Evolutionary conservation across 345 rosid genomes (phyloP).

Genomic region (Salix suchowensis): DNA sequence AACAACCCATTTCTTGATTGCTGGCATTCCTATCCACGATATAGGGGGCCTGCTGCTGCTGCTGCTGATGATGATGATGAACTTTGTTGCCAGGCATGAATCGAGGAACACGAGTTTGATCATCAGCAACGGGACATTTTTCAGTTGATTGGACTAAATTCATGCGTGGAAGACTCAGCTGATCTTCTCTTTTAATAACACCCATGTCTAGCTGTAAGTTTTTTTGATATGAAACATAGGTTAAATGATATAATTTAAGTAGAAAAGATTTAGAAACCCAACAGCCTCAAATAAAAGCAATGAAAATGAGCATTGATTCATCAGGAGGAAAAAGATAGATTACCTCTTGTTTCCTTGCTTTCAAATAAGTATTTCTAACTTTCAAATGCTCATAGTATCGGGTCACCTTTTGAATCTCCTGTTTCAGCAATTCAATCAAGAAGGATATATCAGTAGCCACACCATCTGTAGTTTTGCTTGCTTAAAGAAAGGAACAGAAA

Average conservation of each 20-base stretch:
- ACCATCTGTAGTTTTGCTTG: neutral
- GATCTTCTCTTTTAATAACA: neutral
- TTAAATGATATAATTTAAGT: neutral
- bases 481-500: neutral
- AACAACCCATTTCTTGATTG: neutral
- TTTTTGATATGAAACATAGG: neutral
- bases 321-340: neutral
- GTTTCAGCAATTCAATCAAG: constrained; percentile 1
- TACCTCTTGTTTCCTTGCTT: constrained; percentile 28
- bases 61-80: neutral
- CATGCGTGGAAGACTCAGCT: neutral
- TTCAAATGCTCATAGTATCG: constrained; percentile 1
- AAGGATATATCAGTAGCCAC: neutral
- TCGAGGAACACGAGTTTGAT: neutral
- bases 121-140: neutral
- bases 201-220: neutral
- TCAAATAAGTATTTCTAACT: constrained; percentile 17
- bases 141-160: neutral
- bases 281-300: neutral
- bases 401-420: constrained; percentile 25
- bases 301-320: neutral
- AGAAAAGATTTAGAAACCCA: too few relatives aligned
- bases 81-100: neutral
- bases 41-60: constrained; percentile 2
- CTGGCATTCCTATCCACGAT: constrained; percentile 4